These are phyloP conservation scores for Parasarocladium wereldwijsianum DNA, from an alignment of 2,329 filamentous ascomycete species.

Conservation along the genomic window DNA sequence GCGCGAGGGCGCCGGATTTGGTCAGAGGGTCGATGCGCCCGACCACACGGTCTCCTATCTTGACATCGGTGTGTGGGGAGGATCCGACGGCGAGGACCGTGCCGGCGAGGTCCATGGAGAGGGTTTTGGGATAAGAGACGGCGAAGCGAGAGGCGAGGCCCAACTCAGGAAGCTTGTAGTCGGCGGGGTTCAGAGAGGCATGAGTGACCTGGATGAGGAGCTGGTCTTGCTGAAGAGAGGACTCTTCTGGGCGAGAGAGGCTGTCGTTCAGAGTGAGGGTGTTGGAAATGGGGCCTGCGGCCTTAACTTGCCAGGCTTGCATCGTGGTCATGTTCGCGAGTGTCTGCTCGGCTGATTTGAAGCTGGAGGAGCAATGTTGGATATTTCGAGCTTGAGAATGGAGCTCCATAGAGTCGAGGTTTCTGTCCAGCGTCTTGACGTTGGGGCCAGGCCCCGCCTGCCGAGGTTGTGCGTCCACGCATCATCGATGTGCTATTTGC, in stretches of 20 bases:
- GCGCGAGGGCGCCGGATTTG: constrained; percentile 24
- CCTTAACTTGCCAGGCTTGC: constrained; percentile 14
- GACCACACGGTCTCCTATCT: constrained; percentile 27
- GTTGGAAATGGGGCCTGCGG: constrained; percentile 12
- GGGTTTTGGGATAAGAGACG: constrained; percentile 23
- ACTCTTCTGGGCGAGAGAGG: constrained; percentile 8
- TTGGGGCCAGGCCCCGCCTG: no score
- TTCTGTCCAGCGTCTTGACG: no score
- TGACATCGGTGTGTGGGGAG: constrained; percentile 15
- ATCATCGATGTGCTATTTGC: no score
- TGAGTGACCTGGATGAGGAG: constrained; percentile 28
- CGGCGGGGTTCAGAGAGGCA: constrained; percentile 31
- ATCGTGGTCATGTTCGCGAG: constrained; percentile 9
- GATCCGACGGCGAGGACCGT: constrained; percentile 22
- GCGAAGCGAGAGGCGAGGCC: constrained; percentile 19
- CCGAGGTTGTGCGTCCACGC: no score
- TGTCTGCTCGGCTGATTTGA: no score
- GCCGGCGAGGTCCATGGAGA: constrained; percentile 37
- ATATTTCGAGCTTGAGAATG: no score
- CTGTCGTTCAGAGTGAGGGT: constrained; percentile 10
- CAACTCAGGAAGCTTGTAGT: constrained; percentile 31
- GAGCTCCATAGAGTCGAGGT: no score
- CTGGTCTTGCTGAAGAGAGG: constrained; percentile 13
- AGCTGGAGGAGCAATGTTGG: no score
- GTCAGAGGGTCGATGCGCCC: constrained; percentile 17